Base-by-base conservation (phyloP, 495 filamentous ascomycete genomes). In the Rusavskia elegans region DNA sequence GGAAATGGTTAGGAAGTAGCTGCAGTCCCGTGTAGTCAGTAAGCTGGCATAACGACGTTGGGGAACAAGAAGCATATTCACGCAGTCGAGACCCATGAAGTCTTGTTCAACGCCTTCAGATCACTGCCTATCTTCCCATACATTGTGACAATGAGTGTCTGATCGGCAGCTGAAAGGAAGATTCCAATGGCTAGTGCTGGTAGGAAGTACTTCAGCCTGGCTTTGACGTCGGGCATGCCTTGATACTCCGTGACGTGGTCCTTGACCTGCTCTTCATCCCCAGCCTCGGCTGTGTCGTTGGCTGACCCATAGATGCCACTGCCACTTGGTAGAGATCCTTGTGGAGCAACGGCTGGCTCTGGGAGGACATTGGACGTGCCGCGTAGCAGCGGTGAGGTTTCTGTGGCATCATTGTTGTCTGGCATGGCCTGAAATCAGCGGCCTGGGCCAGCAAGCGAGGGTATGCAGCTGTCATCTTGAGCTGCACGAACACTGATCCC, bases 81-180 rank as follows among this genome's bases (percentile, higher is more conserved):
- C 6, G 83, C 79, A 16, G 86, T 90, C 0, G 84, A 83, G 56
- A 93, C 86, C 87, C 87, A 93, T 37, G 79, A 84, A 10, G 85
- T 89, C 59, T 77, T 72, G 59, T 84, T 87, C 51, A 90, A 66
- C 13, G 84, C 84, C 20, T 84, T 73, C 14, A 90, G 65, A 50
- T 90, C 86, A 45, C 75, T 86, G 20, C 86, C 86, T 60, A 93
- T 90, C 50, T 75, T 78, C 17, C 80, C 84, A 64, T 89, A 90
- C 35, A 74, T 81, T 48, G 79, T 78, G 52, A 88, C 79, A 45
- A 87, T 81, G 44, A 93, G 78, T 1, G 86, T 88, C 59, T 89
- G 84, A 62, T 93, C 87, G 45, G 84, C 76, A 0, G 84, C 82
- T 3, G 77, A 72, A 5, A 90, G 66, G 61, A 87, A 85, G 45